A percentile compares a stretch with the other conserved stretches of the same genome.
Conservation (phyloP, 2,329 filamentous ascomycete genomes). For the Aspergillus thermomutatus region DNA sequence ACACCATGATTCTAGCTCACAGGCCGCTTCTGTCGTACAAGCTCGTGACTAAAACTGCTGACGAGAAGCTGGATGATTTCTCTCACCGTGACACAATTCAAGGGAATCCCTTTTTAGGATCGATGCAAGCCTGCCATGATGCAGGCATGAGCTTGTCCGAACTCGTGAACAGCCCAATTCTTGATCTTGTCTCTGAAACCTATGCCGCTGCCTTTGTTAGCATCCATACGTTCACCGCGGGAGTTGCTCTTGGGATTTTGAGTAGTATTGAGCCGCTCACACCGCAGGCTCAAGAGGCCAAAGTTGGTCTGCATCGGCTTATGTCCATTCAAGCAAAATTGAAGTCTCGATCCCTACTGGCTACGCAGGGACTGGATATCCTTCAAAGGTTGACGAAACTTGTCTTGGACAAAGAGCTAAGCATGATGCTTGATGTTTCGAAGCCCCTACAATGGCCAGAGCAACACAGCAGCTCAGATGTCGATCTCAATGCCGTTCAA, state of each 20-base stretch:
- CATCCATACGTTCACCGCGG: conserved; percentile 25
- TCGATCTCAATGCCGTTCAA: not conserved
- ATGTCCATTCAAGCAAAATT: conserved; percentile 19
- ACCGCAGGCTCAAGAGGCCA: conserved; percentile 12
- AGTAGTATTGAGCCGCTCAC: conserved; percentile 20
- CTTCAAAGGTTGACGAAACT: conserved; percentile 15
- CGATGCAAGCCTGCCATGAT: conserved; percentile 16
- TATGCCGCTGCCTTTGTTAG: conserved; percentile 23
- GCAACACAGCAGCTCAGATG: not conserved
- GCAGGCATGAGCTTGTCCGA: conserved; percentile 18
- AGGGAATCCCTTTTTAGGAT: conserved; percentile 2
- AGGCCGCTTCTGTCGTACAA: conserved; percentile 23
- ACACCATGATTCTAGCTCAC: conserved; percentile 31
- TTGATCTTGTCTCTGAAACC: conserved; percentile 17
- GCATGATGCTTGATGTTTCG: conserved; percentile 12
- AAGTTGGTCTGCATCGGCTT: conserved; percentile 17
- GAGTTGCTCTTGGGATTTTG: conserved; percentile 19
- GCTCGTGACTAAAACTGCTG: not conserved
- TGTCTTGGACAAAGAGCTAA: conserved; percentile 22
- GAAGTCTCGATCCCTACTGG: conserved; percentile 12
- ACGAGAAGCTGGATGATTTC: not conserved
- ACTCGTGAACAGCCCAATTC: conserved; percentile 6
- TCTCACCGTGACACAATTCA: not conserved
- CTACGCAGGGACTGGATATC: conserved; percentile 20
- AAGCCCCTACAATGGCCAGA: not conserved